Evolutionary conservation across 2,329 filamentous ascomycete genomes (phyloP).

Genomic region (Cladosporium halotolerans): DNA sequence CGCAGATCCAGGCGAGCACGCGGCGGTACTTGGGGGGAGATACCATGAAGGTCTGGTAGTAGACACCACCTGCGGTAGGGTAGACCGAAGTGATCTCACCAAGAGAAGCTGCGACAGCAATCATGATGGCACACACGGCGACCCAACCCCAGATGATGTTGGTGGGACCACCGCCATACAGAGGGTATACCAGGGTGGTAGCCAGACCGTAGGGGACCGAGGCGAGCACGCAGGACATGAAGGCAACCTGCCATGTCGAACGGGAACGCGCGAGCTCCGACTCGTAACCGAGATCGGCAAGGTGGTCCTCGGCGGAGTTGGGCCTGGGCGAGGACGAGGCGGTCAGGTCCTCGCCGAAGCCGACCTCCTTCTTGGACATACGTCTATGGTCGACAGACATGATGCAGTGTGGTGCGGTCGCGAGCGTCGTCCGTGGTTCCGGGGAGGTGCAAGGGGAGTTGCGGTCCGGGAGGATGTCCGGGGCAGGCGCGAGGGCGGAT

Average conservation of each 20-base stretch:
- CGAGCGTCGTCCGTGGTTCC: background rate
- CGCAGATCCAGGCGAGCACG: conserved; percentile 63
- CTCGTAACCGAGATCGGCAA: conserved; percentile 61
- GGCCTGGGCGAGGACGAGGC: conserved; percentile 2
- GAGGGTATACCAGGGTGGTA: conserved; percentile 62
- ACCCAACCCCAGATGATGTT: conserved; percentile 71
- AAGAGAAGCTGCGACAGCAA: conserved; percentile 64
- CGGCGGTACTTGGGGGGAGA: conserved; percentile 55
- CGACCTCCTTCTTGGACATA: conserved; percentile 6
- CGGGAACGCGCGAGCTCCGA: conserved; percentile 59
- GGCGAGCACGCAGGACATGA: conserved; percentile 62
- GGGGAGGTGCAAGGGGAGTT: background rate
- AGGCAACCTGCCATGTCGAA: conserved; percentile 48
- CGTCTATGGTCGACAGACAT: conserved; percentile 6
- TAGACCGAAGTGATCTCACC: conserved; percentile 63
- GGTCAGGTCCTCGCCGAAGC: conserved; percentile 7
- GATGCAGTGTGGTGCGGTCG: background rate
- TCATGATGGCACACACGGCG: conserved; percentile 60
- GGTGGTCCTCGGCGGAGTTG: conserved; percentile 53
- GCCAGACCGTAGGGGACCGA: conserved; percentile 68
- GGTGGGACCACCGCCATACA: conserved; percentile 60
- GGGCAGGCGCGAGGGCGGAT: background rate
- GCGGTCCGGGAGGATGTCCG: background rate
- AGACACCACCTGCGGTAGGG: conserved; percentile 62
- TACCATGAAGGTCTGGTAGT: conserved; percentile 74